Evolutionary conservation across 2,329 filamentous ascomycete genomes (phyloP).

Genomic region (Emmonsiellopsis sp.): DNA sequence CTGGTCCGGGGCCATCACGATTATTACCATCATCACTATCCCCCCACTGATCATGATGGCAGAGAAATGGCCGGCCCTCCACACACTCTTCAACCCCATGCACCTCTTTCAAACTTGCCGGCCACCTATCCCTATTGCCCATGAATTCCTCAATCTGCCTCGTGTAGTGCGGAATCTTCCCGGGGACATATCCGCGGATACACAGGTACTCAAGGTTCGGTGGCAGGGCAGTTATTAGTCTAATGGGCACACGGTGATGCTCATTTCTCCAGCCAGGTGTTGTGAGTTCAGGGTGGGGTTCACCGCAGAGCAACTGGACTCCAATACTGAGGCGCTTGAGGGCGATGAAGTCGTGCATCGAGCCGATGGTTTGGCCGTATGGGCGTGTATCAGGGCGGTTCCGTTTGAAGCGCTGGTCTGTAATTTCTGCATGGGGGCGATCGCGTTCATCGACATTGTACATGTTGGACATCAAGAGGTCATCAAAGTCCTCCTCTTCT

Average conservation of each 20-base stretch:
- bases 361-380: slow-evolving; percentile 5
- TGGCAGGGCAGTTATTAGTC: slow-evolving; percentile 7
- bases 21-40: too few relatives aligned
- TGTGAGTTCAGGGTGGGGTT: slow-evolving; percentile 5
- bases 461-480: too few relatives aligned
- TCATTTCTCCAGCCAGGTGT: not conserved
- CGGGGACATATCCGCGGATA: slow-evolving; percentile 12
- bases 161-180: slow-evolving; percentile 3
- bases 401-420: not conserved
- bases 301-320: slow-evolving; percentile 11
- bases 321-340: slow-evolving; percentile 13
- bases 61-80: not conserved
- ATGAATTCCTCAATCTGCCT: slow-evolving; percentile 9
- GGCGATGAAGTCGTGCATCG: slow-evolving; percentile 12
- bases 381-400: not conserved
- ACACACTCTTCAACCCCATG: slow-evolving; percentile 9
- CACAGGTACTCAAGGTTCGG: slow-evolving; percentile 12
- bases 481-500: not conserved
- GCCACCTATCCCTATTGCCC: not conserved
- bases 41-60: not conserved
- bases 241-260: not conserved
- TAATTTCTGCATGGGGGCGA: not conserved
- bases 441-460: too few relatives aligned
- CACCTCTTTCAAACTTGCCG: slow-evolving; percentile 6
- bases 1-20: too few relatives aligned